Percentiles rank a stretch among this genome's conserved stretches.
Evolutionary conservation across 2,329 filamentous ascomycete genomes (phyloP).

Genomic region (Tympanopsis confertula): DNA sequence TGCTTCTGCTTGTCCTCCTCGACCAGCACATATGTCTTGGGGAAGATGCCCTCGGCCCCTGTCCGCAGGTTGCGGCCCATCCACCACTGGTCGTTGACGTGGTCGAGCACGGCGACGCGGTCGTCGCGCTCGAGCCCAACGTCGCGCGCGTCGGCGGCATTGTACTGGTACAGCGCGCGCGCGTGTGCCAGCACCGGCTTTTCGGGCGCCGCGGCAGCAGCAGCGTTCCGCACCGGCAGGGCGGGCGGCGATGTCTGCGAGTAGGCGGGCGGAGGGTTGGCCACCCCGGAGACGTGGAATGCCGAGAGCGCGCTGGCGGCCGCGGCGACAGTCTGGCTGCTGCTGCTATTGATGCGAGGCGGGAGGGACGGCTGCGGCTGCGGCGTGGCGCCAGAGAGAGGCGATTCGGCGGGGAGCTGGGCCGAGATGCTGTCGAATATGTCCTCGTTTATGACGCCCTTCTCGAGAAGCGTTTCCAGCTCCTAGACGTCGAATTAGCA

Average conservation of each 20-base stretch:
- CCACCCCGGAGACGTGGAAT: background rate
- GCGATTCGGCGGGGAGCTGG: slow-evolving; percentile 62
- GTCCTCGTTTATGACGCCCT: slow-evolving; percentile 63
- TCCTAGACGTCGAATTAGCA: slow-evolving; percentile 43
- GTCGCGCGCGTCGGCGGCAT: slow-evolving; percentile 68
- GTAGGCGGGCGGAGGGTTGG: slow-evolving; percentile 35
- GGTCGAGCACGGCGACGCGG: slow-evolving; percentile 68
- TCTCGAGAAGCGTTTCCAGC: slow-evolving; percentile 78
- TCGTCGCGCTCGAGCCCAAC: slow-evolving; percentile 73
- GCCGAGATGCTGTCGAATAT: slow-evolving; percentile 65
- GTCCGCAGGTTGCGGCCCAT: slow-evolving; percentile 77
- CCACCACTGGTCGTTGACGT: slow-evolving; percentile 98
- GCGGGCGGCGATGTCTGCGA: slow-evolving; percentile 27
- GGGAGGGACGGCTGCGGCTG: slow-evolving; percentile 30
- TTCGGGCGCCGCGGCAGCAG: slow-evolving; percentile 16
- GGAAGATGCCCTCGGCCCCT: slow-evolving; percentile 82
- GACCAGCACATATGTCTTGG: slow-evolving; percentile 73
- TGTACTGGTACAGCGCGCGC: slow-evolving; percentile 74
- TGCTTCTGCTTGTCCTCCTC: slow-evolving; percentile 25
- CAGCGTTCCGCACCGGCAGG: slow-evolving; percentile 16
- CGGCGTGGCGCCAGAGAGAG: slow-evolving; percentile 31
- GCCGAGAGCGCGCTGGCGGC: background rate
- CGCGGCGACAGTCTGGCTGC: slow-evolving; percentile 12
- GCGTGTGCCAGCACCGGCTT: slow-evolving; percentile 61
- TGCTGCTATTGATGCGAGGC: slow-evolving; percentile 13